These are phyloP conservation scores for Aspergillus sp. DNA, from an alignment of 2,329 filamentous ascomycete species.

Conservation along the genomic window DNA sequence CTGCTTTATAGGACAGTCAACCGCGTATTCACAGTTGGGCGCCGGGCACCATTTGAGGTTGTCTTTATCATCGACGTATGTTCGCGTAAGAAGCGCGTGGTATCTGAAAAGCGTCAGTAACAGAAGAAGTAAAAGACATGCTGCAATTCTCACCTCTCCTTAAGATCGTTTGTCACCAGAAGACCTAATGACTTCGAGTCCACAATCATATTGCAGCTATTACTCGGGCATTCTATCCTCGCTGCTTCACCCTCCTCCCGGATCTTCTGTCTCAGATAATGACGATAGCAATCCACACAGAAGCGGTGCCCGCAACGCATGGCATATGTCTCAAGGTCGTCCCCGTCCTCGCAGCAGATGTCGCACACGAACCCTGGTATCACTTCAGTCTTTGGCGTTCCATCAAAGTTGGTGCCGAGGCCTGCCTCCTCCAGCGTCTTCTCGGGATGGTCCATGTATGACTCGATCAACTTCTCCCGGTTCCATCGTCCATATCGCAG, in stretches of 20 bases:
- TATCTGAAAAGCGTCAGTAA: conserved; percentile 59
- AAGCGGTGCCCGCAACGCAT: conserved; percentile 95
- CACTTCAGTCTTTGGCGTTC: conserved; percentile 67
- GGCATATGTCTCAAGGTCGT: conserved; percentile 77
- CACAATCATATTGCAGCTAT: conserved; percentile 84
- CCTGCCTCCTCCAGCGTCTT: conserved; percentile 83
- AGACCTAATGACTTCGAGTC: conserved; percentile 86
- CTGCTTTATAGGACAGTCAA: conserved; percentile 85
- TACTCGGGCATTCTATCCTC: conserved; percentile 87
- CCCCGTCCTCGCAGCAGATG: conserved; percentile 91
- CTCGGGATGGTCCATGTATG: conserved; percentile 88
- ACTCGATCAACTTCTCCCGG: conserved; percentile 89
- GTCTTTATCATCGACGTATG: conserved; percentile 96
- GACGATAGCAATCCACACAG: conserved; percentile 87
- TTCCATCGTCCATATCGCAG: conserved; percentile 92
- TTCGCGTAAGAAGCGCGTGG: conserved; percentile 81
- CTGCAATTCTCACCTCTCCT: conserved; percentile 50
- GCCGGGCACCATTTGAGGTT: conserved; percentile 96
- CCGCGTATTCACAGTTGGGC: conserved; percentile 91
- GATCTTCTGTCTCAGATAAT: conserved; percentile 92
- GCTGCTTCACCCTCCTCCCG: conserved; percentile 93
- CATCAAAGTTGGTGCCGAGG: conserved; percentile 65
- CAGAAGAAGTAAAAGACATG: not conserved
- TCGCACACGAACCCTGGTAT: conserved; percentile 83
- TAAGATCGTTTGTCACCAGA: conserved; percentile 62